Evolutionary conservation across 257 asterid species (phyloP), one percentile per base, ranked within the genome.

Genomic region (Primulina eburnea): DNA sequence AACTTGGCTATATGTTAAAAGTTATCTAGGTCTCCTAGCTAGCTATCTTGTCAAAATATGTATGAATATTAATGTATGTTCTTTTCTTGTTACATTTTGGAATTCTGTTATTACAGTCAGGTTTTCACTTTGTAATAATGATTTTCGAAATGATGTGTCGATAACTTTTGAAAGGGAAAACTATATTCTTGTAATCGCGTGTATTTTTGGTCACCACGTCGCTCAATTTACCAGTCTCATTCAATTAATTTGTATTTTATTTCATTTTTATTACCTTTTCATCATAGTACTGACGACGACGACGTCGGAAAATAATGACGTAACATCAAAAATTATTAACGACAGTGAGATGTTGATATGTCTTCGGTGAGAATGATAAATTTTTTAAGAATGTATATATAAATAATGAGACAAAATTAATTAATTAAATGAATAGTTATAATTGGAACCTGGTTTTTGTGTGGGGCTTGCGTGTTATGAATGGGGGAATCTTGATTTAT

Each of bases 21-120:
- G 20, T 21, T 53, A 16, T 35, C 21, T 70, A 28, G 26, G 26
- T 24, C 26, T 24, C 26, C 26, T 24, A 68, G 20, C 67, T 67
- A 64, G 55, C 61, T n/a, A 50, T 28, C 18, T 18, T 47, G n/a
- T 26, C n/a, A 60, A 70, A 7, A 14, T 43, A 38, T 67, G 63
- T 70, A 32, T 40, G 67, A n/a, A 20, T 50, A 50, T 24, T 43
- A 32, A 65, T 69, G 47, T 17, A 56, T 53, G 53, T 52, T 34
- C 20, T 32, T 56, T 73, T 12, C 53, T n/a, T 53, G n/a, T 26
- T 7, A 55, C 18, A 38, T 10, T n/a, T 20, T 38, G 40, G 9
- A 28, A 3, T 7, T 81, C 71, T 40, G 77, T 75, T 75, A 47
- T 73, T 73, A 57, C 77, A 64, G 83, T 70, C 75, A 67, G 56